Conservation (phyloP, 768 basidiomycete genomes). For the Naganishia onofrii region DNA sequence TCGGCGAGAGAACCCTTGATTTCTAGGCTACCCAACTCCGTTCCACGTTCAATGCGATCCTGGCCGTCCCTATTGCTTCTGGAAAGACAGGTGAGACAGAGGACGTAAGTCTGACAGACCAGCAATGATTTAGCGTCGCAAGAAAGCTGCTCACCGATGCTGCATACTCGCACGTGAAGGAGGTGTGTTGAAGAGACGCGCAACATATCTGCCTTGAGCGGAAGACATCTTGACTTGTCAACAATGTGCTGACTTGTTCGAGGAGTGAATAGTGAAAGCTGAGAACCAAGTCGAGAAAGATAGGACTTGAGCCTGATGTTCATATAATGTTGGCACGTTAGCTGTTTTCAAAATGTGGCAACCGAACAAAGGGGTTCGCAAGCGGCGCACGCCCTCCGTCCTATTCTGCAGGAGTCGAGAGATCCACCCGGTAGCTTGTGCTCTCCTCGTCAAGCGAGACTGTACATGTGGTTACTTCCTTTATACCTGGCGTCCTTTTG, state of each 20-base stretch:
- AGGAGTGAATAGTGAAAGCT: background rate
- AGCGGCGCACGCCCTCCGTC: background rate
- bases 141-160: background rate
- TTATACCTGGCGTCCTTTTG: background rate
- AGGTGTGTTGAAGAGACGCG: slow-evolving; percentile 18
- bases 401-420: background rate
- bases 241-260: background rate
- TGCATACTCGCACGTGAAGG: background rate
- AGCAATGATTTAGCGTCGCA: background rate
- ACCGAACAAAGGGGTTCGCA: background rate
- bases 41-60: background rate
- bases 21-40: no score
- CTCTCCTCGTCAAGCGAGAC: background rate
- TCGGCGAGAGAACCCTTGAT: slow-evolving; percentile 4
- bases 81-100: background rate
- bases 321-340: background rate
- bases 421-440: background rate
- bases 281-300: background rate
- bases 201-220: slow-evolving; percentile 17
- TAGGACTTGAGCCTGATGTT: background rate
- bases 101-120: background rate
- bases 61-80: background rate
- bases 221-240: slow-evolving; percentile 4
- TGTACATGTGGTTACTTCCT: background rate
- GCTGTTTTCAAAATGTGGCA: background rate